phyloP scores from a whole-genome alignment of 2,329 filamentous ascomycete genomes.

The Sporothrix phasma region DNA sequence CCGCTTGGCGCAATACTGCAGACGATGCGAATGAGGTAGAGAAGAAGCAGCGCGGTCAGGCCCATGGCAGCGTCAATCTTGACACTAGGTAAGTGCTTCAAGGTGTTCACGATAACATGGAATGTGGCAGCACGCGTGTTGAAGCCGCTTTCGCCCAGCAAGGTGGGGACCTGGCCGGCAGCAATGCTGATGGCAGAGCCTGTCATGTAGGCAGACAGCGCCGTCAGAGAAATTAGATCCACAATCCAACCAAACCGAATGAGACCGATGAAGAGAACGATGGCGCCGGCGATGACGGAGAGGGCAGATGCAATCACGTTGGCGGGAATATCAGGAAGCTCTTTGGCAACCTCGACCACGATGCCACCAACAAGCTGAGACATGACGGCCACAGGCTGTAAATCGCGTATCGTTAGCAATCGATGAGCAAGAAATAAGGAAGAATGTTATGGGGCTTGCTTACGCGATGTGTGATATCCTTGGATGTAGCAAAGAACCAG shows the following conservation, averaged over 20 bases:
- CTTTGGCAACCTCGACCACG: constrained; percentile 50
- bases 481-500: constrained; percentile 97
- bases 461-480: constrained; percentile 94
- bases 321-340: constrained; percentile 46
- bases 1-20: constrained; percentile 59
- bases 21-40: constrained; percentile 62
- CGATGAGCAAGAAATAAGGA: neutral
- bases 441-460: constrained; percentile 28
- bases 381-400: constrained; percentile 73
- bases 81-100: constrained; percentile 59
- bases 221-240: constrained; percentile 81
- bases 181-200: constrained; percentile 86
- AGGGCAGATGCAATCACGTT: constrained; percentile 69
- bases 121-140: constrained; percentile 61
- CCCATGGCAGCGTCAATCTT: constrained; percentile 80
- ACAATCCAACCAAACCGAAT: constrained; percentile 80
- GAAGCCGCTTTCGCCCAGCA: constrained; percentile 71
- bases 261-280: constrained; percentile 71
- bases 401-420: neutral
- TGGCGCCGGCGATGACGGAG: constrained; percentile 64
- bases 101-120: constrained; percentile 68
- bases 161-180: constrained; percentile 67
- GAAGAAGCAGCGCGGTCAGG: constrained; percentile 64
- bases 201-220: constrained; percentile 93
- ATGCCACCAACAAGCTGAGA: constrained; percentile 83